Evolutionary conservation across 176 grass and related monocot genomes (phyloP).

Genomic region (Musa beccarii): DNA sequence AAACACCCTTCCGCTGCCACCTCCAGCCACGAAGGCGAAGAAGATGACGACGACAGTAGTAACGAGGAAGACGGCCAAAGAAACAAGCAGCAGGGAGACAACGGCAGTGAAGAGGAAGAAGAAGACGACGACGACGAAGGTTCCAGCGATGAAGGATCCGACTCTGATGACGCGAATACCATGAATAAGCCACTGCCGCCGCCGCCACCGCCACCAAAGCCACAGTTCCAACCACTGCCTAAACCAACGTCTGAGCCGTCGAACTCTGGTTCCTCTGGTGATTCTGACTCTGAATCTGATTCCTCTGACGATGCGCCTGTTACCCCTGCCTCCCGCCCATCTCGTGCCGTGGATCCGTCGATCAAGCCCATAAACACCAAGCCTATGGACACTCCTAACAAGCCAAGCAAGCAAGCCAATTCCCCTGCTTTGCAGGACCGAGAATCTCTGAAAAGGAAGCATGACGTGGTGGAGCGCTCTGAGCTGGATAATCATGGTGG

Average conservation of each 20-base stretch:
- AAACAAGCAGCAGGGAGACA: background rate
- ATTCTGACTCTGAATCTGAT: slow-evolving; percentile 21
- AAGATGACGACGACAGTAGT: slow-evolving; percentile 31
- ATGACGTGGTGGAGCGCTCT: background rate
- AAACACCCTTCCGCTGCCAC: background rate
- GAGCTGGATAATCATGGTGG: background rate
- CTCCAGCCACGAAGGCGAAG: slow-evolving; percentile 18
- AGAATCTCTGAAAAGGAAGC: background rate
- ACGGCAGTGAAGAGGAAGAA: background rate
- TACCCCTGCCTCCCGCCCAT: slow-evolving; percentile 20
- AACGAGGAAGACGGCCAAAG: slow-evolving; percentile 1
- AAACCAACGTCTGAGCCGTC: background rate
- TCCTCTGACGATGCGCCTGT: slow-evolving; percentile 27
- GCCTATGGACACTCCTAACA: slow-evolving; percentile 39
- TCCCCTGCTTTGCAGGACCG: background rate
- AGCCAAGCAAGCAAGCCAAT: background rate
- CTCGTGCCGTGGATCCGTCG: slow-evolving; percentile 36
- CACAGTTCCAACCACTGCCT: slow-evolving; percentile 16
- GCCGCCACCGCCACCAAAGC: slow-evolving; percentile 23
- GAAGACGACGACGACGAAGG: slow-evolving; percentile 10
- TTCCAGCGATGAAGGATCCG: background rate
- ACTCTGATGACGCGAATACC: slow-evolving; percentile 21
- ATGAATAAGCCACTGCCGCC: slow-evolving; percentile 3
- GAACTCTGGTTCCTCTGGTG: slow-evolving; percentile 20
- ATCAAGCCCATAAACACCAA: slow-evolving; percentile 66